These are phyloP conservation scores for Fagopyrum homotropicum DNA, from an alignment of 148 eudicot species.

Conservation along the genomic window DNA sequence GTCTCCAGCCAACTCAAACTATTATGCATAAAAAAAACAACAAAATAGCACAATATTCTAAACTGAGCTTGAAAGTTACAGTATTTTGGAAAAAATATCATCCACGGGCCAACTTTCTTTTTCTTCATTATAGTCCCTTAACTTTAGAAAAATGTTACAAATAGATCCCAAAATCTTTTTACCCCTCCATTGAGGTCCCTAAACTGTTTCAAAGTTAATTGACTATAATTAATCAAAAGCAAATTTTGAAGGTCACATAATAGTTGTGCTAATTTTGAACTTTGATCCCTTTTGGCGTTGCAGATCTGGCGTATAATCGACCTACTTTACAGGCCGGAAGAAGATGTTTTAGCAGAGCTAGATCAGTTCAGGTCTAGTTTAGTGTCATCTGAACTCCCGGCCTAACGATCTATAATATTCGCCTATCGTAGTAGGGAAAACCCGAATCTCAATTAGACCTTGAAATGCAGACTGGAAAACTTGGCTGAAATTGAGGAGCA, in stretches of 20 bases:
- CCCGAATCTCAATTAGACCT: not conserved
- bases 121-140: too few relatives aligned
- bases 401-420: not conserved
- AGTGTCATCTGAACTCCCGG: constrained; percentile 6
- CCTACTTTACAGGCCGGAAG: constrained; percentile 74
- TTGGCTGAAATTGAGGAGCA: constrained; percentile 1
- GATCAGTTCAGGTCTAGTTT: constrained; percentile 63
- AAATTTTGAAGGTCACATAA: too few relatives aligned
- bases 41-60: too few relatives aligned
- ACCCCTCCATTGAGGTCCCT: too few relatives aligned
- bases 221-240: not conserved
- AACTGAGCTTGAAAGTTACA: too few relatives aligned
- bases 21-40: too few relatives aligned
- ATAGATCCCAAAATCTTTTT: too few relatives aligned
- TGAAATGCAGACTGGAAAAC: not conserved
- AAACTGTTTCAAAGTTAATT: too few relatives aligned
- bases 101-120: too few relatives aligned
- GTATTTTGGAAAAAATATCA: too few relatives aligned
- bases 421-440: not conserved
- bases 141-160: too few relatives aligned
- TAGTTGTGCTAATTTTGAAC: not conserved
- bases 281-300: constrained; percentile 8
- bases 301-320: constrained; percentile 96
- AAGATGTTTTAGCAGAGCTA: constrained; percentile 71
- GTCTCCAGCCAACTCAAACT: not conserved